These are phyloP conservation scores for Spathaspora girioi DNA, from an alignment of 805 yeast species.

Conservation along the genomic window DNA sequence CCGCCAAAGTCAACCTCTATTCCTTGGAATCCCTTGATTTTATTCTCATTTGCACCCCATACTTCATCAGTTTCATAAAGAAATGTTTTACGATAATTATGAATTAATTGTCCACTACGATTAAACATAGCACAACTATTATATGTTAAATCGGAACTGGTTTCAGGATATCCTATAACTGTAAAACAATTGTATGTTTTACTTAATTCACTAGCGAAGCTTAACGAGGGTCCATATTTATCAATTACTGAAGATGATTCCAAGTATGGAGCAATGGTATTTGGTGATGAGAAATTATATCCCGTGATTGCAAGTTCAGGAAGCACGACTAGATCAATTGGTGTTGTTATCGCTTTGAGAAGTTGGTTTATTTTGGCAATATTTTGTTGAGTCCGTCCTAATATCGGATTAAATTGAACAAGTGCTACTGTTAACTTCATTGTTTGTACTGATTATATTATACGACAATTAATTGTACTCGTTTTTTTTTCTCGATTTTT, in stretches of 20 bases:
- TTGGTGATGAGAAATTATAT: slow-evolving; percentile 55
- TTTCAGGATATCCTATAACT: slow-evolving; percentile 81
- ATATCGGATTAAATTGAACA: slow-evolving; percentile 62
- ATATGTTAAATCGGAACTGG: slow-evolving; percentile 28
- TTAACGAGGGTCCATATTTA: slow-evolving; percentile 43
- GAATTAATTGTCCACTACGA: slow-evolving; percentile 54
- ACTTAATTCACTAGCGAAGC: slow-evolving; percentile 58
- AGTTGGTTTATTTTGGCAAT: slow-evolving; percentile 43
- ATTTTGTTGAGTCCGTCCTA: slow-evolving; percentile 59
- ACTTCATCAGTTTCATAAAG: slow-evolving; percentile 73
- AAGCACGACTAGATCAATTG: slow-evolving; percentile 65
- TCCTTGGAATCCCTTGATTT: slow-evolving; percentile 48
- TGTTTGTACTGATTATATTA: not conserved
- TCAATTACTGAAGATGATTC: slow-evolving; percentile 32
- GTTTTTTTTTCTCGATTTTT: not conserved
- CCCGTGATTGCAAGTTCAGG: slow-evolving; percentile 89
- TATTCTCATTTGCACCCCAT: slow-evolving; percentile 78
- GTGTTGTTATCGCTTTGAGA: slow-evolving; percentile 20
- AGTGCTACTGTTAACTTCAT: slow-evolving; percentile 59
- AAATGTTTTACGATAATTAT: slow-evolving; percentile 73
- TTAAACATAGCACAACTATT: slow-evolving; percentile 70
- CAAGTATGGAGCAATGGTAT: slow-evolving; percentile 53
- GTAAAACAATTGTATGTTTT: slow-evolving; percentile 55
- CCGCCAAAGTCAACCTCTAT: slow-evolving; percentile 36
- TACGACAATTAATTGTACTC: not conserved